Evolutionary conservation across 2,329 filamentous ascomycete genomes (phyloP).

Genomic region (Colletotrichum caudatum): DNA sequence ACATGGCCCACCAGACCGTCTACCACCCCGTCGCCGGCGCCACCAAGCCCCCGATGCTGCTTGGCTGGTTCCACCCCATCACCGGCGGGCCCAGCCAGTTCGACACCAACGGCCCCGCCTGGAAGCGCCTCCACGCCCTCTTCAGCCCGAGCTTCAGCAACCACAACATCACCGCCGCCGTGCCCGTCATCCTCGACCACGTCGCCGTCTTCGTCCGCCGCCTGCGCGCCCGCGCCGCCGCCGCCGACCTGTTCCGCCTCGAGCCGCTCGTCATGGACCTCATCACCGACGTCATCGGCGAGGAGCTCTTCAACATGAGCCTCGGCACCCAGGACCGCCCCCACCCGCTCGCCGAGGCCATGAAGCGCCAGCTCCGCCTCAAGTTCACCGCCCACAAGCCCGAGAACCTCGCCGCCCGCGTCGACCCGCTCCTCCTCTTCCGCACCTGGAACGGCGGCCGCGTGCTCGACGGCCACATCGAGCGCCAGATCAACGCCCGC

Average conservation of each 20-base stretch:
- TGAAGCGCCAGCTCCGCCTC: slow-evolving; percentile 43
- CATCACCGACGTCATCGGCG: slow-evolving; percentile 51
- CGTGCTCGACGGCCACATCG: slow-evolving; percentile 46
- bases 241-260: slow-evolving; percentile 43
- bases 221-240: slow-evolving; percentile 43
- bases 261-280: slow-evolving; percentile 47
- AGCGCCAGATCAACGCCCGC: slow-evolving; percentile 46
- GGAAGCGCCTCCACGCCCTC: slow-evolving; percentile 47
- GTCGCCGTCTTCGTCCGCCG: slow-evolving; percentile 47
- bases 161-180: slow-evolving; percentile 48
- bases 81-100: slow-evolving; percentile 49
- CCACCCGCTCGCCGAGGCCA: slow-evolving; percentile 49
- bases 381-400: slow-evolving; percentile 41
- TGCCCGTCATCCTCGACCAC: slow-evolving; percentile 47
- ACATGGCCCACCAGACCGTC: slow-evolving; percentile 48
- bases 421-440: slow-evolving; percentile 48
- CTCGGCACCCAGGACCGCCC: slow-evolving; percentile 48
- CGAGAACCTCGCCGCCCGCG: slow-evolving; percentile 40
- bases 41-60: slow-evolving; percentile 47
- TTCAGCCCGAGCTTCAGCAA: slow-evolving; percentile 51
- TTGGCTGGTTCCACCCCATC: slow-evolving; percentile 49
- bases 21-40: slow-evolving; percentile 46
- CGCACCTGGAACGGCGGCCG: slow-evolving; percentile 51
- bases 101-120: slow-evolving; percentile 49
- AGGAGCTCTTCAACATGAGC: slow-evolving; percentile 48